Percentiles rank a stretch among this genome's conserved stretches.
Conservation (phyloP, 768 basidiomycete species). For the Tricholoma bakamatsutake region DNA sequence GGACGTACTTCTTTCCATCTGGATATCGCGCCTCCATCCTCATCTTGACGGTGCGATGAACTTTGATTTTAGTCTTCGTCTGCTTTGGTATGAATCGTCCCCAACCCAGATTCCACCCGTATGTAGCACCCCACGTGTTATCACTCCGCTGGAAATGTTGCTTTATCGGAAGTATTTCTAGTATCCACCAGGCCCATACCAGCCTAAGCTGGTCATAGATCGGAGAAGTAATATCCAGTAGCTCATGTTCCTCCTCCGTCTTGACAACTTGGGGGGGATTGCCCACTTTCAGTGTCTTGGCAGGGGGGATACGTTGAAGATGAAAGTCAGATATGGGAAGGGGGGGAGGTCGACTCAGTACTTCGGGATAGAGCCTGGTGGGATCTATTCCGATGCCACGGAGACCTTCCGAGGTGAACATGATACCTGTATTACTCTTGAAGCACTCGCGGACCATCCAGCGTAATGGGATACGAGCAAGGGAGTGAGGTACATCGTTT, state of each 20-base stretch:
- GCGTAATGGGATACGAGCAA: constrained; percentile 48
- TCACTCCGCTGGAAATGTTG: constrained; percentile 31
- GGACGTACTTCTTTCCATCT: constrained; percentile 29
- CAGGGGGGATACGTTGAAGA: constrained; percentile 16
- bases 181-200: constrained; percentile 49
- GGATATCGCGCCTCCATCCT: constrained; percentile 44
- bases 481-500: constrained; percentile 33
- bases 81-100: constrained; percentile 38
- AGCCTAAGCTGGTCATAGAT: constrained; percentile 45
- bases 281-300: background rate
- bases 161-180: constrained; percentile 43
- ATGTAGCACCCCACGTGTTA: constrained; percentile 22
- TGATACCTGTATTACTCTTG: constrained; percentile 47
- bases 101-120: constrained; percentile 28
- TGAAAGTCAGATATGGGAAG: constrained; percentile 11
- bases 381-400: constrained; percentile 36
- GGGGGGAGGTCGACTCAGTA: constrained; percentile 26
- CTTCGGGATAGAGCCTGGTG: constrained; percentile 28
- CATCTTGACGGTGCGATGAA: constrained; percentile 46
- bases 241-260: constrained; percentile 49
- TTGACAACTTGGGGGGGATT: background rate
- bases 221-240: constrained; percentile 41
- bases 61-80: constrained; percentile 30
- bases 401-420: constrained; percentile 45
- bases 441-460: constrained; percentile 75